Evolutionary conservation across 805 yeast genomes (phyloP).

Genomic region (Cyberlindnera amylophila): DNA sequence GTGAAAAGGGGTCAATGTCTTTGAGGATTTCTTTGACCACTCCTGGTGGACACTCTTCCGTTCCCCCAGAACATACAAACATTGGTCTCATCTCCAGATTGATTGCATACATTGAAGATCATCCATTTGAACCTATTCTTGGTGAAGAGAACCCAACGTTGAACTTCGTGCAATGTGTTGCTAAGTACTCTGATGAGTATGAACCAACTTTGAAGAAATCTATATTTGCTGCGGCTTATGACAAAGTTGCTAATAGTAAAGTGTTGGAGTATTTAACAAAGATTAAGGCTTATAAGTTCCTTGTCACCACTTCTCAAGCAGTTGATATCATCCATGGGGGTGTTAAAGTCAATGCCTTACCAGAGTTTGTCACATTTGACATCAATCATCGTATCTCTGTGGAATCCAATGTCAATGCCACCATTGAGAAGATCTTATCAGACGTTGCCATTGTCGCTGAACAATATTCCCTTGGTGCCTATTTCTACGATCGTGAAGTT

Average conservation of each 20-base stretch:
- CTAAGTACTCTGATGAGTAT: conserved; percentile 37
- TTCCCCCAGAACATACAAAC: conserved; percentile 70
- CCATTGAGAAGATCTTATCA: conserved; percentile 31
- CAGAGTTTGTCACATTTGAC: conserved; percentile 48
- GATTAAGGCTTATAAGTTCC: conserved; percentile 36
- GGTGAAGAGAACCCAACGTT: conserved; percentile 51
- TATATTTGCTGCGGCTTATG: conserved; percentile 34
- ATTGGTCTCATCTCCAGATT: conserved; percentile 64
- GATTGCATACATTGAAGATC: conserved; percentile 49
- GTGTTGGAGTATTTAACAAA: conserved; percentile 32
- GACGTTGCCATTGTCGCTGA: conserved; percentile 38
- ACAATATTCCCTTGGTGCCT: conserved; percentile 34
- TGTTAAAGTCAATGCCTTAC: conserved; percentile 62
- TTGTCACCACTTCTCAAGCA: conserved; percentile 35
- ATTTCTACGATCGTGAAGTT: conserved; percentile 8
- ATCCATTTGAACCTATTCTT: conserved; percentile 46
- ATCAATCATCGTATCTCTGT: conserved; percentile 57
- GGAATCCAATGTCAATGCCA: conserved; percentile 36
- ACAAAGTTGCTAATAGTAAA: conserved; percentile 33
- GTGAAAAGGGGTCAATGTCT: conserved; percentile 60
- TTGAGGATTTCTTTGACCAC: conserved; percentile 48
- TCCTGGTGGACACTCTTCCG: conserved; percentile 71
- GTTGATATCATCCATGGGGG: conserved; percentile 62
- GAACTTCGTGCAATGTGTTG: conserved; percentile 55
- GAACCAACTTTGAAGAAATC: conserved; percentile 19